A percentile compares a stretch with the other conserved stretches of the same genome.
Evolutionary conservation across 2,329 filamentous ascomycete genomes (phyloP).

Genomic region (Chalaropsis thielavioides): DNA sequence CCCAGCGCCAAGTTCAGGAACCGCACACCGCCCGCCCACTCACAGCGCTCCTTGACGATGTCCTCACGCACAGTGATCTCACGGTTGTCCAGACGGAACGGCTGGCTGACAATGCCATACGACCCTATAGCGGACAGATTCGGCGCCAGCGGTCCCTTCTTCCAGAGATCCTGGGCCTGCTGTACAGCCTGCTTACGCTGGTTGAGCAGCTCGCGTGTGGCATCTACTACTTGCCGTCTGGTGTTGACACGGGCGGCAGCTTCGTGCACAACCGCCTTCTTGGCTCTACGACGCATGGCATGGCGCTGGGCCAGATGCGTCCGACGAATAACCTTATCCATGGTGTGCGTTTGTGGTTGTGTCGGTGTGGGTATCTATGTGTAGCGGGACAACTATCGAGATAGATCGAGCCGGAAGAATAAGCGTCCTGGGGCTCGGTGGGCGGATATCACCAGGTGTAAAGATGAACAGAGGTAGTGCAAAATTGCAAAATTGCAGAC

Average conservation of each 20-base stretch:
- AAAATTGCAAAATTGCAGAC: neutral
- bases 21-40: constrained; percentile 41
- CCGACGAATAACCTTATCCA: constrained; percentile 59
- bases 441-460: neutral
- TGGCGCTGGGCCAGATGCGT: constrained; percentile 53
- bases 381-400: neutral
- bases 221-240: constrained; percentile 22
- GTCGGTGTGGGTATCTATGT: constrained; percentile 5
- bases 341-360: constrained; percentile 25
- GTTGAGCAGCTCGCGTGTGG: constrained; percentile 21
- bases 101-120: constrained; percentile 39
- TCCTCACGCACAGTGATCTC: constrained; percentile 23
- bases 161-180: constrained; percentile 52
- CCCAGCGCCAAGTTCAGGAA: constrained; percentile 49
- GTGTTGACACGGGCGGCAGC: constrained; percentile 23
- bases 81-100: constrained; percentile 20
- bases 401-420: neutral
- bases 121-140: constrained; percentile 53
- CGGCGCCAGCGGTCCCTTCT: constrained; percentile 63
- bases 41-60: constrained; percentile 31
- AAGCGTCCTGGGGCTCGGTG: no score
- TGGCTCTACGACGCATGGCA: constrained; percentile 33
- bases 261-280: constrained; percentile 27
- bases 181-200: constrained; percentile 21
- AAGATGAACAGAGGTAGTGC: neutral